A percentile compares a stretch with the other conserved stretches of the same genome.
Evolutionary conservation across 345 rosid species (phyloP).

Genomic region (Capsella bursapastoris): DNA sequence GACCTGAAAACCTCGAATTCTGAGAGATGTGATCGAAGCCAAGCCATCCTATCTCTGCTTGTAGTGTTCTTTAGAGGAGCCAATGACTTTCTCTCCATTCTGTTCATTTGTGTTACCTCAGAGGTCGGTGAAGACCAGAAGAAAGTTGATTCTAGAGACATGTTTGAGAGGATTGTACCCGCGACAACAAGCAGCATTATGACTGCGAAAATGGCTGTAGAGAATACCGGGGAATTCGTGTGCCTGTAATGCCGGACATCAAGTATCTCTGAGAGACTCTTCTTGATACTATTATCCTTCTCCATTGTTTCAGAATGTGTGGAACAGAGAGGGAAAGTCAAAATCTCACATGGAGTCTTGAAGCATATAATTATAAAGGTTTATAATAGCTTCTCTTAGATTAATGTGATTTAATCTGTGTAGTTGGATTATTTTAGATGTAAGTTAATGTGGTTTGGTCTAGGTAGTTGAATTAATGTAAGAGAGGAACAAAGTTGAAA

Average conservation of each 20-base stretch:
- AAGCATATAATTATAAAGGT: background rate
- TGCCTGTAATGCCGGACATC: conserved; percentile 30
- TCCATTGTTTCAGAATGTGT: conserved; percentile 39
- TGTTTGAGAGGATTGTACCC: conserved; percentile 42
- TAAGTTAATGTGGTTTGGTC: conserved; percentile 25
- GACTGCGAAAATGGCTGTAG: conserved; percentile 42
- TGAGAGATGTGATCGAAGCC: conserved; percentile 54
- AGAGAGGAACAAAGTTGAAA: background rate
- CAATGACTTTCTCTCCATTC: conserved; percentile 45
- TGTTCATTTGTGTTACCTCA: conserved; percentile 37
- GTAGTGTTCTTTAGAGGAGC: conserved; percentile 54
- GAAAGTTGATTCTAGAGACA: conserved; percentile 32
- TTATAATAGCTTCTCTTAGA: background rate
- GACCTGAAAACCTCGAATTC: conserved; percentile 61
- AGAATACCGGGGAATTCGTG: conserved; percentile 41
- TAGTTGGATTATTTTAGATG: background rate
- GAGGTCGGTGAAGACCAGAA: conserved; percentile 16
- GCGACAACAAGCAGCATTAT: conserved; percentile 49
- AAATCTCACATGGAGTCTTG: conserved; percentile 19
- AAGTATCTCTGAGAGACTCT: conserved; percentile 21
- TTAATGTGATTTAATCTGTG: conserved; percentile 20
- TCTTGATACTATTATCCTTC: conserved; percentile 37
- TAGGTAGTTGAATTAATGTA: background rate
- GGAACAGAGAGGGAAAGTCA: conserved; percentile 34
- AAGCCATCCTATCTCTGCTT: conserved; percentile 52